Conservation (phyloP, 495 filamentous ascomycete genomes). For the Penicillium pancosmium region DNA sequence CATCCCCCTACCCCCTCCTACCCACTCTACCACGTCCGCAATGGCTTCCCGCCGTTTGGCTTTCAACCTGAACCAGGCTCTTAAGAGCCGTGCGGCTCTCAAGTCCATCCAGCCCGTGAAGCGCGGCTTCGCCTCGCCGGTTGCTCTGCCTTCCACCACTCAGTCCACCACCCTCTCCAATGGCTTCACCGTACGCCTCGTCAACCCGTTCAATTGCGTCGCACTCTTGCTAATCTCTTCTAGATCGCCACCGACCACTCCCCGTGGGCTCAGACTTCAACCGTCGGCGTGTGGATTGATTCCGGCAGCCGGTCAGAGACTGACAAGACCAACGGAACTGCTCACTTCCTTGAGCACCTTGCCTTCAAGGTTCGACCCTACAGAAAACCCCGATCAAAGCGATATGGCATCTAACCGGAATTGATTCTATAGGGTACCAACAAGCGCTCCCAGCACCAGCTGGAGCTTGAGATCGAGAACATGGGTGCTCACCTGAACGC, state of each 20-base stretch:
- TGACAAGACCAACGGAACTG: constrained; percentile 96
- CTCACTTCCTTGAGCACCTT: constrained; percentile 98
- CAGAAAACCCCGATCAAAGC: constrained; percentile 5
- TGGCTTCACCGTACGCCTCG: constrained; percentile 82
- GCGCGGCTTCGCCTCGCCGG: constrained; percentile 85
- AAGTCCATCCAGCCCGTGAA: constrained; percentile 70
- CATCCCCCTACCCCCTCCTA: constrained; percentile 36
- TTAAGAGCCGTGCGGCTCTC: constrained; percentile 79
- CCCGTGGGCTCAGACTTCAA: constrained; percentile 97
- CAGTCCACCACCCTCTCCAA: constrained; percentile 95
- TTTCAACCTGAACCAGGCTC: constrained; percentile 81
- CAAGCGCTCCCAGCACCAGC: constrained; percentile 89
- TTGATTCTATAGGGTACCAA: constrained; percentile 70
- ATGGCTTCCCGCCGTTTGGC: constrained; percentile 97
- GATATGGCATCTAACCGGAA: constrained; percentile 23
- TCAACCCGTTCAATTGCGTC: constrained; percentile 28
- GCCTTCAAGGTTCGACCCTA: constrained; percentile 83
- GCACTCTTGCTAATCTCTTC: constrained; percentile 40
- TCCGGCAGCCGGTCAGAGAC: constrained; percentile 97
- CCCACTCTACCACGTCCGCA: constrained; percentile 39
- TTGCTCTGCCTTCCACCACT: constrained; percentile 73
- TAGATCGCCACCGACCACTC: constrained; percentile 98
- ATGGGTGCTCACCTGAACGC: constrained; percentile 99
- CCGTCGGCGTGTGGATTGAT: constrained; percentile 99
- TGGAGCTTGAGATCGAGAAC: constrained; percentile 99